These are phyloP conservation scores for Amylocarpus encephaloides DNA, from an alignment of 2,329 filamentous ascomycete genomes.

Conservation along the genomic window DNA sequence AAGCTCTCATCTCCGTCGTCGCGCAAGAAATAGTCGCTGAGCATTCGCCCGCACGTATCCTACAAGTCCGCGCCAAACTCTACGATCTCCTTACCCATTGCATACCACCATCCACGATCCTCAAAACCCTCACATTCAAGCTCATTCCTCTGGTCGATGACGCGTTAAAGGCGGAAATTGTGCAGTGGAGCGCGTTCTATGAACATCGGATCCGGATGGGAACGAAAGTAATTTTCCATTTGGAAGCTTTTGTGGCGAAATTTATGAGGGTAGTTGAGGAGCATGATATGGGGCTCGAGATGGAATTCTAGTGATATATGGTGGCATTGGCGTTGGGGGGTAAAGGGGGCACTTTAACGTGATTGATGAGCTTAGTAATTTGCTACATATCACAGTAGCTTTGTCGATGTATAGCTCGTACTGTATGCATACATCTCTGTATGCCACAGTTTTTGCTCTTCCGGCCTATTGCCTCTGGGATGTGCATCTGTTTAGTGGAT, in stretches of 20 bases:
- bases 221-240: constrained; percentile 93
- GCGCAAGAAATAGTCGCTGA: constrained; percentile 93
- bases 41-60: constrained; percentile 80
- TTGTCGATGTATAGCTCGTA: no score
- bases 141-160: constrained; percentile 84
- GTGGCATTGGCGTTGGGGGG: background rate
- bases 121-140: constrained; percentile 94
- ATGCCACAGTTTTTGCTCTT: no score
- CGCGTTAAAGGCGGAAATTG: constrained; percentile 80
- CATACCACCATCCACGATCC: constrained; percentile 87
- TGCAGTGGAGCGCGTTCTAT: constrained; percentile 95
- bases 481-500: no score
- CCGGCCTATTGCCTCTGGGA: no score
- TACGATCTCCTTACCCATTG: constrained; percentile 97
- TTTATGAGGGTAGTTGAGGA: constrained; percentile 96
- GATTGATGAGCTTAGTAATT: no score
- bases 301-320: constrained; percentile 36
- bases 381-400: no score
- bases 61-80: constrained; percentile 86
- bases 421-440: no score
- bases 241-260: constrained; percentile 97
- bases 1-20: constrained; percentile 80
- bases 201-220: constrained; percentile 91
- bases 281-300: constrained; percentile 82
- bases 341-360: background rate